These are phyloP conservation scores for Arthrobotrys pseudoclavata DNA, from an alignment of 2,329 filamentous ascomycete species.

Conservation along the genomic window DNA sequence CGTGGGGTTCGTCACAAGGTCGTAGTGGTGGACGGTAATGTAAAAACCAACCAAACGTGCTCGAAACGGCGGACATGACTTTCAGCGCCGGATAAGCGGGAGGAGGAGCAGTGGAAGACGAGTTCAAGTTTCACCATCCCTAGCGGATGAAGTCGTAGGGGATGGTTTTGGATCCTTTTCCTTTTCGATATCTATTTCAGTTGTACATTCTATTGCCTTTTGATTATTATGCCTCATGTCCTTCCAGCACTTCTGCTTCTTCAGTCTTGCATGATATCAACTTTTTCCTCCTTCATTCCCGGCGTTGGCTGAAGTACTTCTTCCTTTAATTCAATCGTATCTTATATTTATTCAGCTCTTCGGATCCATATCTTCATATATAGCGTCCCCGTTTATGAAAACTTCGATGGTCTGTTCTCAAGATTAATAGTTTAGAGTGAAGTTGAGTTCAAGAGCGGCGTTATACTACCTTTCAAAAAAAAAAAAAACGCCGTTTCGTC, in stretches of 20 bases:
- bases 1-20: neutral
- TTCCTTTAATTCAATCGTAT: constrained; percentile 3
- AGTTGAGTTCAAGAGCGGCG: constrained; percentile 31
- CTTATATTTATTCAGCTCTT: neutral
- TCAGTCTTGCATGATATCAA: constrained; percentile 27
- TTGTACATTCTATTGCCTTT: constrained; percentile 50
- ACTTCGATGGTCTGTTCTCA: neutral
- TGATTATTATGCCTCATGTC: constrained; percentile 1
- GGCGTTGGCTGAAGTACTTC: constrained; percentile 41
- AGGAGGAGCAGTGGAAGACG: neutral
- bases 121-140: neutral
- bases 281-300: constrained; percentile 3
- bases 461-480: constrained; percentile 4
- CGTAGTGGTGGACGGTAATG: neutral
- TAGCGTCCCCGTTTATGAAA: neutral
- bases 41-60: neutral
- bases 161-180: neutral
- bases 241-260: neutral
- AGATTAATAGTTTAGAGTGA: constrained; percentile 6
- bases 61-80: constrained; percentile 2
- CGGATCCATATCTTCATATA: neutral
- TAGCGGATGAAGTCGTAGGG: neutral
- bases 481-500: constrained; percentile 8
- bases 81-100: neutral
- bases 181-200: constrained; percentile 42